Base-by-base conservation (phyloP, 2,329 filamentous ascomycete genomes). In the Cladophialophora bantiana region DNA sequence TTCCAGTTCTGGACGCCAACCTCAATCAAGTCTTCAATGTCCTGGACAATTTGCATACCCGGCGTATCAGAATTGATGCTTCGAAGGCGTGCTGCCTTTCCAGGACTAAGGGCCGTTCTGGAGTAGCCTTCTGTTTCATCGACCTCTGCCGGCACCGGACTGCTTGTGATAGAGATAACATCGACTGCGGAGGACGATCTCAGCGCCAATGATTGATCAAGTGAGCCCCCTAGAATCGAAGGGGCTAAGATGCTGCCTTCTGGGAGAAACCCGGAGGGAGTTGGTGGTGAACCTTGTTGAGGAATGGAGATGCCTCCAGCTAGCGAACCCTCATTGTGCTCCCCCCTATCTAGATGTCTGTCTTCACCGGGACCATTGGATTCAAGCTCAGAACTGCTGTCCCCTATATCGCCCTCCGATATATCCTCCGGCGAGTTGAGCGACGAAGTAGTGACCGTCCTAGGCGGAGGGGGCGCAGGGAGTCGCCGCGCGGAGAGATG, bases 1-100 rank as follows among this genome's bases (percentile, higher is more conserved):
- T 31, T 42, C 26, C 38, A 42, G 56, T 48, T 59, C 45, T 12
- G 56, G 56, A 40, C 10, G 10, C 36, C 36, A 40, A 40, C 9
- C 10, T 12, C 36, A 40, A 40, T 40, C 36, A 40, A 40, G 6
- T 40, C 36, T 13, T 40, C 6, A 12, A 40, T 13, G 36, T 40
- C 36, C 36, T 40, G 36, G 36, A 40, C 36, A 40, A 40, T 40
- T 12, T 40, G 7, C 13, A 12, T 12, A 40, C 13, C 9, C 9
- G 36, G 36, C 9, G 10, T 13, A 40, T 40, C 10, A 13, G 36
- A 12, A 40, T 40, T 13, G 9, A 13, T 40, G 10, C 10, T 40
- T 40, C 36, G 36, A 40, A 40, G 36, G 13, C 36, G 36, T 40
- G 36, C 36, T 40, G 13, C 10, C 10, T 40, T 40, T 12, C 36